Conservation (phyloP, 805 yeast genomes). For the Cyberlindnera saturnus region DNA sequence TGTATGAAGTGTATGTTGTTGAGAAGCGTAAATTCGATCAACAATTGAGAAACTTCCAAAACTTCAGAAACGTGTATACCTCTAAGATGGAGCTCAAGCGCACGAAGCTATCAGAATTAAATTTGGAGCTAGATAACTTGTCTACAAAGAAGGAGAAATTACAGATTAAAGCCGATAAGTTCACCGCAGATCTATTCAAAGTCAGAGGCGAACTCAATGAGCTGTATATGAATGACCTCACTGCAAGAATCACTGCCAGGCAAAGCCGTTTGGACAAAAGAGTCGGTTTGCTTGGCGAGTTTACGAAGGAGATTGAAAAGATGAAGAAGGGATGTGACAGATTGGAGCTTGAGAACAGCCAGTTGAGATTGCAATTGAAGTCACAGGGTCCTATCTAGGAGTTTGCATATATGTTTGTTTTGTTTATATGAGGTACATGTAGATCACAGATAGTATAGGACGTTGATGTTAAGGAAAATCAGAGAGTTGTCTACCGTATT, state of each 20-base stretch:
- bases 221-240: slow-evolving; percentile 10
- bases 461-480: too few relatives aligned
- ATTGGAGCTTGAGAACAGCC: slow-evolving; percentile 16
- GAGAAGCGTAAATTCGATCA: slow-evolving; percentile 34
- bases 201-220: slow-evolving; percentile 12
- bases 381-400: not conserved
- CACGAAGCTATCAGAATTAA: slow-evolving; percentile 20
- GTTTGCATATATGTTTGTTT: not conserved
- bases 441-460: too few relatives aligned
- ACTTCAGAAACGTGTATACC: slow-evolving; percentile 26
- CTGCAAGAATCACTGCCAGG: slow-evolving; percentile 14
- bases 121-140: slow-evolving; percentile 25
- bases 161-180: slow-evolving; percentile 25
- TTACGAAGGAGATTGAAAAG: slow-evolving; percentile 21
- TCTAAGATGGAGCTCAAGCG: slow-evolving; percentile 20
- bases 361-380: slow-evolving; percentile 4
- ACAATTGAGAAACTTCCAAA: slow-evolving; percentile 25
- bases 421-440: too few relatives aligned
- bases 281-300: slow-evolving; percentile 17
- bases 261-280: slow-evolving; percentile 18
- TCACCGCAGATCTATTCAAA: slow-evolving; percentile 15
- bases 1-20: slow-evolving; percentile 32
- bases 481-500: too few relatives aligned
- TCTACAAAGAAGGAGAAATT: slow-evolving; percentile 29
- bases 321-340: slow-evolving; percentile 13